Evolutionary conservation across 2,329 filamentous ascomycete species (phyloP).

Genomic region (Penicillium sp.): DNA sequence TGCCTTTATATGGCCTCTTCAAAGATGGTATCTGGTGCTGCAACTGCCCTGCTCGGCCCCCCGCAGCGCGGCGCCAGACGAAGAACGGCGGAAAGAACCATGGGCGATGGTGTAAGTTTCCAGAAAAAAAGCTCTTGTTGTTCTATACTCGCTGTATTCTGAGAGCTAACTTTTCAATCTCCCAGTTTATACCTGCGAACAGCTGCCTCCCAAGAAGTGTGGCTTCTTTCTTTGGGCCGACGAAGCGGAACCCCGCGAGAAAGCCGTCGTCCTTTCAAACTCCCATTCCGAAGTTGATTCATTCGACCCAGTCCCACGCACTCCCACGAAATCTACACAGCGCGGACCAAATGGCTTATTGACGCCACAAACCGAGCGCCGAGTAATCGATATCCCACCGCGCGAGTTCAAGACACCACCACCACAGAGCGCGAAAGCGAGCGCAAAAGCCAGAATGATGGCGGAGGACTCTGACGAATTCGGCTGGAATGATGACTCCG

Average conservation of each 20-base stretch:
- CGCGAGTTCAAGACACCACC: conserved; percentile 20
- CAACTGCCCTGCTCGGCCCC: conserved; percentile 58
- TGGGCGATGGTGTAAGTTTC: conserved; percentile 53
- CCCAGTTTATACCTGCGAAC: conserved; percentile 60
- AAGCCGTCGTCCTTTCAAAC: conserved; percentile 52
- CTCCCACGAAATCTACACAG: conserved; percentile 14
- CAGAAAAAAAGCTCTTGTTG: not conserved
- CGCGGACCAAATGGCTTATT: conserved; percentile 28
- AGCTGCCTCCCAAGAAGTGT: conserved; percentile 52
- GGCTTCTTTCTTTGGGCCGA: conserved; percentile 65
- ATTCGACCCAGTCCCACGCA: conserved; percentile 17
- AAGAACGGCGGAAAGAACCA: conserved; percentile 61
- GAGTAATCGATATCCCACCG: conserved; percentile 16
- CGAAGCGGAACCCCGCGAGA: conserved; percentile 58
- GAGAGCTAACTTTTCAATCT: not conserved
- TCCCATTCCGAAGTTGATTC: conserved; percentile 48
- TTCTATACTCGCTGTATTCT: not conserved
- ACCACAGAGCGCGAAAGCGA: conserved; percentile 26
- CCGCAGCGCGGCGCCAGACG: conserved; percentile 57
- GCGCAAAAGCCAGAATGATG: conserved; percentile 34
- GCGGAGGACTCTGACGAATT: conserved; percentile 40
- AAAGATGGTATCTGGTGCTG: conserved; percentile 53
- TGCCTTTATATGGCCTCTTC: conserved; percentile 42
- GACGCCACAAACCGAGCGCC: conserved; percentile 38
- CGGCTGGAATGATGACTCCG: conserved; percentile 41